These are phyloP conservation scores for Xylariomycetidae sp. DNA, from an alignment of 2,329 filamentous ascomycete species.

Conservation along the genomic window DNA sequence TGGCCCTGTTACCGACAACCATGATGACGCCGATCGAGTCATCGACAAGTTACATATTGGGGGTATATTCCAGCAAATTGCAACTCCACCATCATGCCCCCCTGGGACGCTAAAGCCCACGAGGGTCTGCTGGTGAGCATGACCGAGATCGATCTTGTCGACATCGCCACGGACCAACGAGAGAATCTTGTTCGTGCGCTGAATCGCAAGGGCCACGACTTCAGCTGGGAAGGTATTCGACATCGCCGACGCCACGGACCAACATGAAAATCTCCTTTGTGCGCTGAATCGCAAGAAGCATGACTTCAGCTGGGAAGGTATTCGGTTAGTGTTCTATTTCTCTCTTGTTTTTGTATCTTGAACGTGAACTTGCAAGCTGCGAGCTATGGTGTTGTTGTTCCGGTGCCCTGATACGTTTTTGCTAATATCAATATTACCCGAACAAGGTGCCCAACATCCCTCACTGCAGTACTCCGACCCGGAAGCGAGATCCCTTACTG, in stretches of 20 bases:
- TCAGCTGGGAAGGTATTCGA: no score
- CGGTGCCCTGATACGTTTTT: neutral
- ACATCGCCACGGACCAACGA: neutral
- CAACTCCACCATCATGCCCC: neutral
- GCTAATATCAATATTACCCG: neutral
- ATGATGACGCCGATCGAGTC: no score
- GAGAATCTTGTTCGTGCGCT: slow-evolving; percentile 13
- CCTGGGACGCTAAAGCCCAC: no score
- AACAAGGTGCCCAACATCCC: neutral
- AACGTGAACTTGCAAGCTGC: no score
- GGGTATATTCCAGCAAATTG: no score
- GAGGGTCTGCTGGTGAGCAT: neutral
- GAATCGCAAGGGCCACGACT: slow-evolving; percentile 25
- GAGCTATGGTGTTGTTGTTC: no score
- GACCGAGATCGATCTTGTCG: neutral
- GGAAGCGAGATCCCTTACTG: no score
- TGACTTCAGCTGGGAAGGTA: slow-evolving; percentile 41
- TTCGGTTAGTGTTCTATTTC: slow-evolving; percentile 34
- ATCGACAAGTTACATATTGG: no score
- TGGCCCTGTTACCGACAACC: no score
- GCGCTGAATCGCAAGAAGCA: no score
- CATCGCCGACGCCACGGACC: no score
- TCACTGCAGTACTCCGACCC: neutral
- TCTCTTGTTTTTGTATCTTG: slow-evolving; percentile 2
- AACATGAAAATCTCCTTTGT: no score